Evolutionary conservation across 352 stramenopile genomes (phyloP), one percentile per base, ranked within the genome.

Genomic region (Phytophthora melonis): DNA sequence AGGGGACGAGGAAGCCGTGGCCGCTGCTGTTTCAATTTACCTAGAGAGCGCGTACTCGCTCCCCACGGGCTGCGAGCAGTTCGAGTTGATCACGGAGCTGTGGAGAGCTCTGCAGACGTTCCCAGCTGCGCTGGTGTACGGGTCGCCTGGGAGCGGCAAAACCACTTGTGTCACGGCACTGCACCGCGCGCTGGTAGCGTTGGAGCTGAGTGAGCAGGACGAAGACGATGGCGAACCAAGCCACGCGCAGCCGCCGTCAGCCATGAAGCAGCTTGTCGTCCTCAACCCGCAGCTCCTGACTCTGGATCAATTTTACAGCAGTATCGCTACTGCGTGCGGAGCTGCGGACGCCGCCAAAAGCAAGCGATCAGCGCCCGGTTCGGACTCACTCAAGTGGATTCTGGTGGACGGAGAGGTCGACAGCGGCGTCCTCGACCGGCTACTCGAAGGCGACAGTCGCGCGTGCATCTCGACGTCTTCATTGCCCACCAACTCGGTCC

Each of bases 111-210:
- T 89, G 2, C 71, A 83, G 21, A 64, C n/a, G 0, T 72, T 78
- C 43, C 50, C 64, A 27, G 58, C 66, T 14, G 69, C 82, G 4
- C 23, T 88, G 25, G 75, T 93, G 0, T 75, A 84, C 16, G 86
- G 86, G n/a, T 8, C 45, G 27, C 11, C 63, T 11, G 84, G 73
- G 6, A 72, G 68, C 34, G 86, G 86, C 4, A 93, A 93, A 52
- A 83, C 68, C 3, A 82, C 74, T 3, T 89, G 80, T 27, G 75
- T 93, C 56, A 83, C 66, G 23, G 76, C 67, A 3, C 64, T 93
- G 0, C 82, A 90, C 47, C 75, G 80, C 10, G 83, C 86, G 10
- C 63, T 93, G 7, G 55, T 72, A 19, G 86, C 82, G 0, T 63
- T 93, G 13, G 80, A 88, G 23, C 21, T 81, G 16, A 77, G 74